phyloP scores from a whole-genome alignment of 371 early-diverging fungal species.

The Coemansia sp. region DNA sequence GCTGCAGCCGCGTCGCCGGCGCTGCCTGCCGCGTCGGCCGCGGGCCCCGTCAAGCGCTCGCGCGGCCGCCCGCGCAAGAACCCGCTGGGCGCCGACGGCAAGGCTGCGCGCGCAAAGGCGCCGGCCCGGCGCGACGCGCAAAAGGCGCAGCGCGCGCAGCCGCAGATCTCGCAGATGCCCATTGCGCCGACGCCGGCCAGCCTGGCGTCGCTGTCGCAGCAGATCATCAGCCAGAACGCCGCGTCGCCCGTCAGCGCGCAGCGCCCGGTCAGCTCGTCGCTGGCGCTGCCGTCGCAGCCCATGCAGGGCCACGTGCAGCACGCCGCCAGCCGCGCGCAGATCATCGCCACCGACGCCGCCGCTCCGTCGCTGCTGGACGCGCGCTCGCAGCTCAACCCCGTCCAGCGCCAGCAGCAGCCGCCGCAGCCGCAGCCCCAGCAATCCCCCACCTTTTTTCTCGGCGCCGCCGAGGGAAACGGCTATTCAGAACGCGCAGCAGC shows the following conservation, averaged over 20 bases:
- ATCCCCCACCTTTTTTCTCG: constrained; percentile 50
- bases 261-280: constrained; percentile 31
- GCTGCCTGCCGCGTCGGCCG: background rate
- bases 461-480: constrained; percentile 52
- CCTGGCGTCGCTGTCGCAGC: constrained; percentile 38
- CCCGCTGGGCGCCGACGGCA: constrained; percentile 28
- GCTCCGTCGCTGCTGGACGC: constrained; percentile 25
- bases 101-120: constrained; percentile 25
- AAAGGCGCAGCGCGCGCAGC: constrained; percentile 10
- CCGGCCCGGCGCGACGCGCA: constrained; percentile 19
- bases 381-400: constrained; percentile 17
- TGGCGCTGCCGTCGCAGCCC: constrained; percentile 41
- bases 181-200: constrained; percentile 36
- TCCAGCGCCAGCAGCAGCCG: constrained; percentile 32
- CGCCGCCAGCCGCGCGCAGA: constrained; percentile 1
- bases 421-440: constrained; percentile 43
- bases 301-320: constrained; percentile 28
- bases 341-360: constrained; percentile 9
- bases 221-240: constrained; percentile 35
- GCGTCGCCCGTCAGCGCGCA: constrained; percentile 27
- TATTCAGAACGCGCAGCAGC: constrained; percentile 42
- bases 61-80: constrained; percentile 47
- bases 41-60: constrained; percentile 33
- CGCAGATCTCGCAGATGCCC: constrained; percentile 10
- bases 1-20: constrained; percentile 2